These are phyloP conservation scores for Diaporthe sp. DNA, from an alignment of 2,329 filamentous ascomycete genomes.

Conservation along the genomic window DNA sequence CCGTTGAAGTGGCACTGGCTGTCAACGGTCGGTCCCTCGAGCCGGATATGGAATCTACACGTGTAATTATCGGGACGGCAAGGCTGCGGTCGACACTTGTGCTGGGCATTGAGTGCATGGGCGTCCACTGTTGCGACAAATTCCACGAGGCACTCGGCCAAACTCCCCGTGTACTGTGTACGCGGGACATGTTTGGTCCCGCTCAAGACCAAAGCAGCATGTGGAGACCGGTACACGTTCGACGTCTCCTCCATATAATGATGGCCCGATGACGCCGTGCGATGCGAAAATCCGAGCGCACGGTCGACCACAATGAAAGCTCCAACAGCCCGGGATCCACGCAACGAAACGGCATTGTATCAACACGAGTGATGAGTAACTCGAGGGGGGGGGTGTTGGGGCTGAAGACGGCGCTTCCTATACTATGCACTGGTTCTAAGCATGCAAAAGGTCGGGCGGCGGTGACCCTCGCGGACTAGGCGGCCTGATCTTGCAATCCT, in stretches of 20 bases:
- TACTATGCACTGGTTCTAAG: background rate
- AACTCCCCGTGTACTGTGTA: background rate
- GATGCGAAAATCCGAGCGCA: conserved; percentile 22
- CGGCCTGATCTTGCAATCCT: background rate
- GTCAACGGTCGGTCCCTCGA: conserved; percentile 21
- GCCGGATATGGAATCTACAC: background rate
- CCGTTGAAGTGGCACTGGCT: background rate
- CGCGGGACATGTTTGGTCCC: conserved; percentile 9
- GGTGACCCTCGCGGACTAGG: background rate
- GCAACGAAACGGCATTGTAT: background rate
- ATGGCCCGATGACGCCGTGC: conserved; percentile 30
- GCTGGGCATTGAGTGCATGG: background rate
- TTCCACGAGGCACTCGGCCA: conserved; percentile 3
- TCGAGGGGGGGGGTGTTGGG: background rate
- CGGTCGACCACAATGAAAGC: conserved; percentile 12
- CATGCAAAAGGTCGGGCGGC: background rate
- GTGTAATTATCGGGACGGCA: background rate
- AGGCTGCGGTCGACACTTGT: background rate
- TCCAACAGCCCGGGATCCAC: background rate
- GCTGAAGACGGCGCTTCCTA: background rate
- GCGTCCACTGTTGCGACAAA: background rate
- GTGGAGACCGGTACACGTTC: conserved; percentile 29
- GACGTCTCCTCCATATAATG: conserved; percentile 17
- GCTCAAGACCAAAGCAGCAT: conserved; percentile 21
- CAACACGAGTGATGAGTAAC: background rate